phyloP scores from a whole-genome alignment of 306 rosid species.

The Cucurbita maxima region DNA sequence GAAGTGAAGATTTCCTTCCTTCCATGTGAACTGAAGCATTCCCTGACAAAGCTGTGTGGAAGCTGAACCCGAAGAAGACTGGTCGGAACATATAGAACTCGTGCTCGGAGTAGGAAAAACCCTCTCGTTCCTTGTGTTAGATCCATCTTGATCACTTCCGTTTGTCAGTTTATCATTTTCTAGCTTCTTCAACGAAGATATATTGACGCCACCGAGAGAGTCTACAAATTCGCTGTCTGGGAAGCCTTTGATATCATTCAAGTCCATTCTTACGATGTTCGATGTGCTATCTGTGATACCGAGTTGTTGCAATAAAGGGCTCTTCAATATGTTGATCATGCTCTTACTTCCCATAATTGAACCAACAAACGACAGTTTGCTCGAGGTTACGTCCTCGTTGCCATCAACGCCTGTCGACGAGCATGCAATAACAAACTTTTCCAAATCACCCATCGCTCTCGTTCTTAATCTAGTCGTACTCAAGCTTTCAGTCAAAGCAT shows the following conservation, averaged over 20 bases:
- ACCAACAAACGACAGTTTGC: conserved; percentile 40
- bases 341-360: conserved; percentile 84
- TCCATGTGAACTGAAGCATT: conserved; percentile 93
- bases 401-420: conserved; percentile 16
- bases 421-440: conserved; percentile 20
- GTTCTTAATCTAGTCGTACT: conserved; percentile 14
- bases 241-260: conserved; percentile 32
- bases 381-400: conserved; percentile 21
- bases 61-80: conserved; percentile 30
- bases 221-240: conserved; percentile 28
- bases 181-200: conserved; percentile 29
- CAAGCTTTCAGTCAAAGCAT: conserved; percentile 28
- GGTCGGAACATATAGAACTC: conserved; percentile 36
- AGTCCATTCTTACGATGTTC: conserved; percentile 22
- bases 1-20: conserved; percentile 64
- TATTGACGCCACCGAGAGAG: conserved; percentile 26
- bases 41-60: conserved; percentile 44
- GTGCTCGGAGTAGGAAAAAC: conserved; percentile 27
- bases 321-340: conserved; percentile 63
- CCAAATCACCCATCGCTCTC: conserved; percentile 19
- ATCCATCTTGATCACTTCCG: conserved; percentile 22
- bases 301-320: conserved; percentile 43
- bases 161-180: conserved; percentile 19
- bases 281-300: conserved; percentile 28
- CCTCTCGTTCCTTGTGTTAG: conserved; percentile 11